phyloP scores from a whole-genome alignment of 257 asterid species.

The Penstemon eatonii region DNA sequence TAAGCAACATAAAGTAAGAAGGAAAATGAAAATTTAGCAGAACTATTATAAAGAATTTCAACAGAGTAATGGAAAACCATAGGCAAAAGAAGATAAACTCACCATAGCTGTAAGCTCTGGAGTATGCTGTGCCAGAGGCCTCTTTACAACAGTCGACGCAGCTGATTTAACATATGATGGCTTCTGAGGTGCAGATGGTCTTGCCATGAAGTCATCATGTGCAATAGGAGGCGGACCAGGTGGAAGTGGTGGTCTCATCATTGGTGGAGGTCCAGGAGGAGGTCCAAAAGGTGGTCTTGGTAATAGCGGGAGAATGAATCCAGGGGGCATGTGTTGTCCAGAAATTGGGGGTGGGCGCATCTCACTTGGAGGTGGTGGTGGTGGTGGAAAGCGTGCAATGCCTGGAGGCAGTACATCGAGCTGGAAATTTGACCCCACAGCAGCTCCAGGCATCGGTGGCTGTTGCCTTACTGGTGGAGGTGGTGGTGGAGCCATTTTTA shows the following conservation, averaged over 20 bases:
- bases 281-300: slow-evolving; percentile 83
- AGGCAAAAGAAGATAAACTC: slow-evolving; percentile 35
- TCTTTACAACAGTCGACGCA: slow-evolving; percentile 95
- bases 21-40: slow-evolving; percentile 6
- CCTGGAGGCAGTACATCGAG: slow-evolving; percentile 75
- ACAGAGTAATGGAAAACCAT: neutral
- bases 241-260: slow-evolving; percentile 98
- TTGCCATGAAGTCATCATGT: slow-evolving; percentile 47
- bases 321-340: slow-evolving; percentile 74
- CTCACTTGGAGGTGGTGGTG: slow-evolving; percentile 80
- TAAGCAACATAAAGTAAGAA: neutral
- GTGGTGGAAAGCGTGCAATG: slow-evolving; percentile 63
- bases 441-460: slow-evolving; percentile 57
- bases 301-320: slow-evolving; percentile 68
- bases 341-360: slow-evolving; percentile 72
- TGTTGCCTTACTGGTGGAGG: slow-evolving; percentile 78
- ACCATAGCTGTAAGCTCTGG: slow-evolving; percentile 99
- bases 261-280: slow-evolving; percentile 58
- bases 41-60: neutral
- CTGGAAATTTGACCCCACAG: slow-evolving; percentile 52
- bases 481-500: slow-evolving; percentile 74
- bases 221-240: slow-evolving; percentile 93
- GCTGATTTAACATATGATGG: slow-evolving; percentile 96
- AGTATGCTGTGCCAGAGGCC: slow-evolving; percentile 99
- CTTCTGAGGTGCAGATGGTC: slow-evolving; percentile 61